A percentile compares a stretch with the other conserved stretches of the same genome.
Evolutionary conservation across 2,329 filamentous ascomycete species (phyloP).

Genomic region (Cladophialophora carrionii): DNA sequence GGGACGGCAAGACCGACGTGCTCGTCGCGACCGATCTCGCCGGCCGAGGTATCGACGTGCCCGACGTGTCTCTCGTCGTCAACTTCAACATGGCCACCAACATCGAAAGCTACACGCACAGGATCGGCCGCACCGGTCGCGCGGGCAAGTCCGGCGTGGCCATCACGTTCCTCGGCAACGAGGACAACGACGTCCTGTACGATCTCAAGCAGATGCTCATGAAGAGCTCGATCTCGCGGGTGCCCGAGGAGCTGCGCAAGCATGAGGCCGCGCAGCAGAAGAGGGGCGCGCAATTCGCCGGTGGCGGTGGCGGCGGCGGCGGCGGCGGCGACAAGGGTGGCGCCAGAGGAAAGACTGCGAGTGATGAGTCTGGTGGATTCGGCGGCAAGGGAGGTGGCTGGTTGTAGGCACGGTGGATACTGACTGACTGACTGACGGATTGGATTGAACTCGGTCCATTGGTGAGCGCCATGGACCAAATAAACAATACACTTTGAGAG

Average conservation of each 20-base stretch:
- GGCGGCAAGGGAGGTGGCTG: slow-evolving; percentile 27
- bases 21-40: slow-evolving; percentile 95
- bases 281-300: slow-evolving; percentile 44
- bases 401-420: slow-evolving; percentile 12
- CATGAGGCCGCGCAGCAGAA: slow-evolving; percentile 92
- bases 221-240: slow-evolving; percentile 83
- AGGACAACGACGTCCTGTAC: slow-evolving; percentile 85
- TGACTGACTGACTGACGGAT: not conserved
- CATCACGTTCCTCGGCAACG: slow-evolving; percentile 90
- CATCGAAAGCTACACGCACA: slow-evolving; percentile 95
- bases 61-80: slow-evolving; percentile 88
- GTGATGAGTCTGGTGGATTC: slow-evolving; percentile 35
- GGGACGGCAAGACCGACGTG: slow-evolving; percentile 78
- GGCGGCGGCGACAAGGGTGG: slow-evolving; percentile 31
- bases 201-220: slow-evolving; percentile 94
- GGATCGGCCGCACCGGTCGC: slow-evolving; percentile 94
- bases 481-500: too few relatives aligned
- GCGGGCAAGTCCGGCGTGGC: slow-evolving; percentile 95
- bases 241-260: slow-evolving; percentile 86
- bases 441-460: not conserved
- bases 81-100: slow-evolving; percentile 98
- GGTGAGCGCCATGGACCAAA: too few relatives aligned
- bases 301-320: slow-evolving; percentile 35
- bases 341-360: slow-evolving; percentile 42
- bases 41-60: slow-evolving; percentile 95